Conservation (phyloP, 768 basidiomycete genomes). For the Paxillus rubicundulus region DNA sequence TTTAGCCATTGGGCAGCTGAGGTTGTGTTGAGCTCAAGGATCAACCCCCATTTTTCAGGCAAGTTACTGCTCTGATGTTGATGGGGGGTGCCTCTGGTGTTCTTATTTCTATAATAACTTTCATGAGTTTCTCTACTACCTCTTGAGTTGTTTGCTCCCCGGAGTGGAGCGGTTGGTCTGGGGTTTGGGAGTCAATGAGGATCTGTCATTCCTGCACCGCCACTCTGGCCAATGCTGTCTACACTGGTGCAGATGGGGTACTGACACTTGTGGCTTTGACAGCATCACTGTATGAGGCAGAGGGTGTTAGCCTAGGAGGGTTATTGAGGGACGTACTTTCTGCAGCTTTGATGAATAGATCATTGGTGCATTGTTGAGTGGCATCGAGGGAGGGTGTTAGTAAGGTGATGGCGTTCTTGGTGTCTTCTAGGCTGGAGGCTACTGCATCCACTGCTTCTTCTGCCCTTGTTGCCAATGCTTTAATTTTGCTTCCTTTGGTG, state of each 20-base stretch:
- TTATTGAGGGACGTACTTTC: background rate
- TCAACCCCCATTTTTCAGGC: background rate
- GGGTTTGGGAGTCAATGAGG: background rate
- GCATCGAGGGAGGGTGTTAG: background rate
- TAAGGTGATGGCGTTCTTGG: background rate
- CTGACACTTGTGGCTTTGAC: too few species aligned
- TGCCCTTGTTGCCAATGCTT: background rate
- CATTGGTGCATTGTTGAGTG: background rate
- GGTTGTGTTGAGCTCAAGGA: background rate
- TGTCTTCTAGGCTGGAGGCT: background rate
- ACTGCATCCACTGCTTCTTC: background rate
- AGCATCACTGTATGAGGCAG: background rate
- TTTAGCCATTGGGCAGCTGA: background rate
- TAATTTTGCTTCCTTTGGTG: accelerated
- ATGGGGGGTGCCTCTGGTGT: background rate
- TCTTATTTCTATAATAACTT: background rate
- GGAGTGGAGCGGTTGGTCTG: background rate
- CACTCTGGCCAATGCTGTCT: background rate
- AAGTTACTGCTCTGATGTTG: background rate
- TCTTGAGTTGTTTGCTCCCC: too few species aligned
- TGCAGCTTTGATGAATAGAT: background rate
- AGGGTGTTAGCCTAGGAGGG: background rate
- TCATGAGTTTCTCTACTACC: too few species aligned
- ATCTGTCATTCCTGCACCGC: background rate
- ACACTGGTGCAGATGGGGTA: too few species aligned